These are phyloP conservation scores for Trichoderma semiorbis DNA, from an alignment of 2,329 filamentous ascomycete genomes.

Conservation along the genomic window DNA sequence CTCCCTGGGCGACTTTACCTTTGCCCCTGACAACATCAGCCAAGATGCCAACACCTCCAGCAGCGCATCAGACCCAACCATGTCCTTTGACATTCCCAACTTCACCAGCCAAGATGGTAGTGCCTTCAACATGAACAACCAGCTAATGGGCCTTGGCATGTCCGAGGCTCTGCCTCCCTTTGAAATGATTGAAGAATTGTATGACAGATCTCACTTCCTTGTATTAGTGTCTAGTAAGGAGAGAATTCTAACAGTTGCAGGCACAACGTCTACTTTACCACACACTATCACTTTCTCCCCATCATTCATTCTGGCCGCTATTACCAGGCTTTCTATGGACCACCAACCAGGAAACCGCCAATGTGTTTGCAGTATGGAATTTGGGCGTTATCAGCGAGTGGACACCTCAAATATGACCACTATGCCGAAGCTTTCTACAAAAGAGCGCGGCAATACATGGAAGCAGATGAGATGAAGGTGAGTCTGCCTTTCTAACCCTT, in stretches of 20 bases:
- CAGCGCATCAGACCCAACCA: constrained; percentile 14
- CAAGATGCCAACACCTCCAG: constrained; percentile 18
- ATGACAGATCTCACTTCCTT: constrained; percentile 32
- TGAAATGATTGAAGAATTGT: constrained; percentile 82
- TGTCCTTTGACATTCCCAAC: constrained; percentile 21
- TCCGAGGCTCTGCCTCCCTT: constrained; percentile 77
- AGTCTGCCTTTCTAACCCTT: constrained; percentile 8
- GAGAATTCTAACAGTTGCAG: constrained; percentile 38
- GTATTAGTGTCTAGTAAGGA: background rate
- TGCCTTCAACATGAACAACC: constrained; percentile 17
- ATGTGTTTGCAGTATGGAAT: constrained; percentile 82
- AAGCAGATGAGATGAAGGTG: constrained; percentile 79
- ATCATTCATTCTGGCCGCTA: constrained; percentile 77
- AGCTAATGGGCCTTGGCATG: constrained; percentile 72
- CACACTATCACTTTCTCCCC: constrained; percentile 67
- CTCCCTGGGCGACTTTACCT: constrained; percentile 16
- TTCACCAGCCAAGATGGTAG: constrained; percentile 17
- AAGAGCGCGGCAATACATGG: constrained; percentile 75
- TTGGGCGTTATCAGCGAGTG: constrained; percentile 74
- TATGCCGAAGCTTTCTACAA: constrained; percentile 78
- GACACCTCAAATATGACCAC: constrained; percentile 66
- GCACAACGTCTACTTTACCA: constrained; percentile 71
- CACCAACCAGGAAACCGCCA: constrained; percentile 73
- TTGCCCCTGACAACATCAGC: constrained; percentile 18
- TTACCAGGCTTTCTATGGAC: constrained; percentile 66